Evolutionary conservation across 768 basidiomycete genomes (phyloP).

Genomic region (Cystofilobasidium macerans): DNA sequence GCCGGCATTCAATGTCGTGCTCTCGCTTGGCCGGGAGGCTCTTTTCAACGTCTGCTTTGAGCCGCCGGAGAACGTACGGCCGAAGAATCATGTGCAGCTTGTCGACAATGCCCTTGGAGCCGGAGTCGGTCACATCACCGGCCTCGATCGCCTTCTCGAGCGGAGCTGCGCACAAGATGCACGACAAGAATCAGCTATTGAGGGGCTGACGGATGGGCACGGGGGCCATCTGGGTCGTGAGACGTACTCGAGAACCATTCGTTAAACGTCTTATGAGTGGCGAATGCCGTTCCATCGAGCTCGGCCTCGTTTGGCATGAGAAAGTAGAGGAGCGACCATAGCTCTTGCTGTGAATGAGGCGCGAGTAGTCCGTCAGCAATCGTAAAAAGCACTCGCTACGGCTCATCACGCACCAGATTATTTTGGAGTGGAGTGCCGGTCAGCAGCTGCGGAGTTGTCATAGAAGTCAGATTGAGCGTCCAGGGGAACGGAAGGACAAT

Average conservation of each 20-base stretch:
- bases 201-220: too few relatives aligned
- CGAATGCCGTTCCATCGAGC: slow-evolving; percentile 50
- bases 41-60: slow-evolving; percentile 41
- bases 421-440: slow-evolving; percentile 40
- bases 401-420: slow-evolving; percentile 28
- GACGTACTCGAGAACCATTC: slow-evolving; percentile 91
- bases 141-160: slow-evolving; percentile 82
- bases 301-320: slow-evolving; percentile 39
- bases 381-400: too few relatives aligned
- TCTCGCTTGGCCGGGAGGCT: slow-evolving; percentile 60
- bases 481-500: not conserved
- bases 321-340: slow-evolving; percentile 42
- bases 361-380: not conserved
- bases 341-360: slow-evolving; percentile 36
- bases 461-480: not conserved
- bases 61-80: slow-evolving; percentile 40
- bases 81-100: slow-evolving; percentile 51
- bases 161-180: slow-evolving; percentile 50
- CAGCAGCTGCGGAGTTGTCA: slow-evolving; percentile 24
- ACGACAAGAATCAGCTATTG: not conserved
- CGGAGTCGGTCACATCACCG: slow-evolving; percentile 52
- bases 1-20: slow-evolving; percentile 72
- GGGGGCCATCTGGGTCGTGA: too few relatives aligned
- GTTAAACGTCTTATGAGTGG: slow-evolving; percentile 81
- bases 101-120: slow-evolving; percentile 68